These are phyloP conservation scores for Silene noctiflora DNA, from an alignment of 179 eudicot genomes.

Conservation along the genomic window DNA sequence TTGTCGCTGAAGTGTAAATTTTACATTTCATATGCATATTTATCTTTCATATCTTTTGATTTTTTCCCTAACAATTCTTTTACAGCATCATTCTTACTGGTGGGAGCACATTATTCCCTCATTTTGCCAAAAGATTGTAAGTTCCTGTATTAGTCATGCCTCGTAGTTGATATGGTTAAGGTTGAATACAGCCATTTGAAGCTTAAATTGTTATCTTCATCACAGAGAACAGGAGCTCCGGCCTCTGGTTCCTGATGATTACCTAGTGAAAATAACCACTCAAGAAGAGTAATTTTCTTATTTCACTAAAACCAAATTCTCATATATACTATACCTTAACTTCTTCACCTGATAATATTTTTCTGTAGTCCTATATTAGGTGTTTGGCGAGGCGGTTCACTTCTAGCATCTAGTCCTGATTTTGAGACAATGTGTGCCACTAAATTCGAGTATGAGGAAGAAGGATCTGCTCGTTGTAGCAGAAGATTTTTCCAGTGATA, in stretches of 20 bases:
- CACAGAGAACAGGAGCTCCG: conserved; percentile 87
- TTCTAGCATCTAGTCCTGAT: conserved; percentile 94
- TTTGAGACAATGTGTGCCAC: conserved; percentile 92
- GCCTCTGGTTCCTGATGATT: conserved; percentile 87
- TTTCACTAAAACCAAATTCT: background rate
- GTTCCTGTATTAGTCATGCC: conserved; percentile 18
- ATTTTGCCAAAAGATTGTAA: conserved; percentile 92
- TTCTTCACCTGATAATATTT: conserved; percentile 9
- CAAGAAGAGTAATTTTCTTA: conserved; percentile 81
- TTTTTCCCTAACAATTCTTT: conserved; percentile 4
- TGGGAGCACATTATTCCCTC: conserved; percentile 90
- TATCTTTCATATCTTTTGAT: conserved; percentile 8
- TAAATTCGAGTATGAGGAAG: conserved; percentile 91
- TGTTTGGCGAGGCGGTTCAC: conserved; percentile 98
- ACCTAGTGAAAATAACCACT: conserved; percentile 75
- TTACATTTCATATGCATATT: background rate
- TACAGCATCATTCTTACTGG: conserved; percentile 95
- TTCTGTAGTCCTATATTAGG: conserved; percentile 78
- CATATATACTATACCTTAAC: background rate
- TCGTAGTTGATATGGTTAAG: background rate
- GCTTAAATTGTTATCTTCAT: conserved; percentile 15
- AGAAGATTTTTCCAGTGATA: conserved; percentile 75
- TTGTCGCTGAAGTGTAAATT: conserved; percentile 22
- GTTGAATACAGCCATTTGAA: background rate
- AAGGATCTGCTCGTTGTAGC: conserved; percentile 81